Conservation (phyloP, 2,329 filamentous ascomycete genomes). For the Diaporthe aspalathi region DNA sequence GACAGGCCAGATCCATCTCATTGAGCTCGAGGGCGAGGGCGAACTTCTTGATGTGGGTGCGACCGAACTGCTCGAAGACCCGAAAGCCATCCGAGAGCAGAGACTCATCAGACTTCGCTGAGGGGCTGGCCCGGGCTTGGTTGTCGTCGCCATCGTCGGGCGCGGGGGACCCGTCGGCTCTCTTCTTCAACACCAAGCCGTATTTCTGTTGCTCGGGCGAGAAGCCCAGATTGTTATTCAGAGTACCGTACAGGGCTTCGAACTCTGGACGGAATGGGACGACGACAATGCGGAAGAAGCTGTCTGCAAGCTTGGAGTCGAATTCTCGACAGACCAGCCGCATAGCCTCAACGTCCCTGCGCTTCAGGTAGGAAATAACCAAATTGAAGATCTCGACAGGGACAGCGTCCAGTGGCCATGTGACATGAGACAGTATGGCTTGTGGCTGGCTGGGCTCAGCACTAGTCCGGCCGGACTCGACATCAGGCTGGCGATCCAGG, state of each 20-base stretch:
- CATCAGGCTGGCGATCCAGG: too few species aligned
- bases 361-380: conserved; percentile 66
- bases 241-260: conserved; percentile 47
- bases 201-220: conserved; percentile 23
- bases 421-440: background rate
- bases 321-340: conserved; percentile 71
- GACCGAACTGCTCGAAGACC: conserved; percentile 70
- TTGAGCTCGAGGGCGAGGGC: conserved; percentile 77
- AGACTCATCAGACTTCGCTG: conserved; percentile 43
- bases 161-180: background rate
- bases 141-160: background rate
- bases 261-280: conserved; percentile 75
- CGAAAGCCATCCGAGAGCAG: conserved; percentile 64
- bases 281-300: conserved; percentile 72
- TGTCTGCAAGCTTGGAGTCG: conserved; percentile 41
- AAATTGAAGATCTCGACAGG: conserved; percentile 72
- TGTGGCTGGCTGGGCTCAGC: background rate
- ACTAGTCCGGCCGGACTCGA: background rate
- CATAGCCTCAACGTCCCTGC: conserved; percentile 68
- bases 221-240: conserved; percentile 48
- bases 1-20: conserved; percentile 60
- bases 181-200: conserved; percentile 45
- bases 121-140: conserved; percentile 39
- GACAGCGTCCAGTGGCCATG: conserved; percentile 53
- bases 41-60: conserved; percentile 68